phyloP scores from a whole-genome alignment of 352 stramenopile species.

The Phytophthora colocasiae region DNA sequence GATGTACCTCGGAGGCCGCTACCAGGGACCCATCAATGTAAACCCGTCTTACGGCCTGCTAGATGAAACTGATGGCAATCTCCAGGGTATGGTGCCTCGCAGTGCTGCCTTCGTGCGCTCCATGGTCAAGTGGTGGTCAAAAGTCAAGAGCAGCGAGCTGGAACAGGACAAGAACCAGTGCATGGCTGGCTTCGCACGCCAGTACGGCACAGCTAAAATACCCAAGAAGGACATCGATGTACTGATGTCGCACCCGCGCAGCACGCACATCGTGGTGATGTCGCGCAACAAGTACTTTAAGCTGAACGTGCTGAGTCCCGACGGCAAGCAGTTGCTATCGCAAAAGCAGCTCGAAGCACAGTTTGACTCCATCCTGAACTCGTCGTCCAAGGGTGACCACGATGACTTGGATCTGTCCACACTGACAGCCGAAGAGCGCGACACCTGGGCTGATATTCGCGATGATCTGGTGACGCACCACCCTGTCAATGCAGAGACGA shows the following conservation, averaged over 20 bases:
- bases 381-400: slow-evolving; percentile 47
- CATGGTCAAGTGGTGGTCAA: slow-evolving; percentile 89
- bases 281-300: slow-evolving; percentile 87
- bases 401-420: slow-evolving; percentile 75
- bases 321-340: slow-evolving; percentile 85
- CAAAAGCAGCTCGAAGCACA: slow-evolving; percentile 70
- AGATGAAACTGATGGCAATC: slow-evolving; percentile 81
- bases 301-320: slow-evolving; percentile 80
- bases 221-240: slow-evolving; percentile 76
- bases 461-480: slow-evolving; percentile 73
- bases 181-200: slow-evolving; percentile 89
- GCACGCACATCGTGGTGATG: slow-evolving; percentile 91
- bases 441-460: slow-evolving; percentile 87
- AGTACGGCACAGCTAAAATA: slow-evolving; percentile 89
- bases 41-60: slow-evolving; percentile 90
- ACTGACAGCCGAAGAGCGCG: slow-evolving; percentile 84
- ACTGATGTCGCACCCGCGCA: slow-evolving; percentile 74
- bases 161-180: slow-evolving; percentile 92
- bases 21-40: slow-evolving; percentile 91
- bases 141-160: slow-evolving; percentile 88
- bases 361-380: slow-evolving; percentile 75
- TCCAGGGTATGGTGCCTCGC: slow-evolving; percentile 72
- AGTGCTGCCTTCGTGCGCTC: slow-evolving; percentile 84
- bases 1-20: slow-evolving; percentile 92
- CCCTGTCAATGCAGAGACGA: slow-evolving; percentile 72